Evolutionary conservation across 768 basidiomycete genomes (phyloP), one percentile per base, ranked within the genome.

Genomic region (Trametes elegans): DNA sequence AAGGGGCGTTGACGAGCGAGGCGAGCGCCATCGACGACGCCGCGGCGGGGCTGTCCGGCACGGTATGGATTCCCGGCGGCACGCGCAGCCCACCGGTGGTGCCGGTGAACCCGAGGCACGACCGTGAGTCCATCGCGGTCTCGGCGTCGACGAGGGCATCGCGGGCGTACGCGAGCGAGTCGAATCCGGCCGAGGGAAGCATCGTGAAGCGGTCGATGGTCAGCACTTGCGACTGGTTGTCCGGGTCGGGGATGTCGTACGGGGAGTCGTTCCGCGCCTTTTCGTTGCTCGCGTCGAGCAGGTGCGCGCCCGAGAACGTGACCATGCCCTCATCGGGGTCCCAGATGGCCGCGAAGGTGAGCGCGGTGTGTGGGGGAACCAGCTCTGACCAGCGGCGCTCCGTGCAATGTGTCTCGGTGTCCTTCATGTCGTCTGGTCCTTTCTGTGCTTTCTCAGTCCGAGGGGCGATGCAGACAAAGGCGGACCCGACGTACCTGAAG

Each of bases 271-370:
- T n/a, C 31, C 13, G 21, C 36, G 29, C 26, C 38, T 13, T 45
- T 55, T 43, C 43, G 10, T 43, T 32, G 9, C 67, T 63, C 7
- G 65, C 49, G 28, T 68, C 69, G 26, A 80, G 67, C 31, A 83
- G 73, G 45, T 72, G 67, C 24, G 79, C 74, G 24, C 76, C 79
- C 1, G 81, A 82, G 63, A 85, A 84, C 28, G 77, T 76, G 55
- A 84, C 73, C 59, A 83, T 74, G 29, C 80, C 83, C 6, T 82
- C 77, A 0, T 78, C 76, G 2, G 79, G 77, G 55, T 83, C 81
- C 79, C 79, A 85, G 28, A 84, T 65, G 6, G 81, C 80, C 4
- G 80, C 83, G 60, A 85, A 85, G 2, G 77, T 81, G 57, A 84
- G 69, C 2, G 76, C 81, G 24, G 78, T 70, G 49, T 79, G 77